A percentile compares a stretch with the other conserved stretches of the same genome.
Conservation (phyloP, 202 grass and related monocot species). For the Setaria viridis region DNA sequence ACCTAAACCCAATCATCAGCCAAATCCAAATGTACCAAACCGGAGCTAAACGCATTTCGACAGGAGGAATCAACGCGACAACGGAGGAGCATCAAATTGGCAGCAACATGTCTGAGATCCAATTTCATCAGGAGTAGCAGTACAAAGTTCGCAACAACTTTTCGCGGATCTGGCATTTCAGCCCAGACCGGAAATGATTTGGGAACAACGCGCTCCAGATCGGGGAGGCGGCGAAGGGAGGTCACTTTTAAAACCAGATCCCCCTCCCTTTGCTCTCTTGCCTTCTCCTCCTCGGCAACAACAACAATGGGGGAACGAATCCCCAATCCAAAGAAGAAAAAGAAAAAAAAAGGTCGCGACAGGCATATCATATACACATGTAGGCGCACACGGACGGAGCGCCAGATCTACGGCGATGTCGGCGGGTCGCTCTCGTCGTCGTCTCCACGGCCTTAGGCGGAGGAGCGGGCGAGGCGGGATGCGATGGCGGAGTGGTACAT, state of each 20-base stretch:
- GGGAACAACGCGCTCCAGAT: not conserved
- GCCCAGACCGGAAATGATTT: not conserved
- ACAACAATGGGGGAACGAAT: not conserved
- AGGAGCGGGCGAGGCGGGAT: conserved; percentile 81
- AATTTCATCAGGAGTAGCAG: not conserved
- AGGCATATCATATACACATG: conserved; percentile 45
- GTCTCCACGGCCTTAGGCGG: not conserved
- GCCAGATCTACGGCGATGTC: not conserved
- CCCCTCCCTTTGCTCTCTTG: not conserved
- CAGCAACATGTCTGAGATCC: not conserved
- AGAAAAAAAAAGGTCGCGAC: no score
- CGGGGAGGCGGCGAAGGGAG: not conserved
- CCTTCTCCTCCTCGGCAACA: not conserved
- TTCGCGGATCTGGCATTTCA: conserved; percentile 1
- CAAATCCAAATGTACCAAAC: not conserved
- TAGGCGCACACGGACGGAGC: not conserved
- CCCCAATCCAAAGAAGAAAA: not conserved
- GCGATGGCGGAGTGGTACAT: conserved; percentile 99
- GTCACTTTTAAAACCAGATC: conserved; percentile 29
- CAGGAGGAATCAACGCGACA: no score
- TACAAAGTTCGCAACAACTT: not conserved
- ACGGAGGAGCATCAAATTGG: not conserved
- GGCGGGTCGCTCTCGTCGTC: not conserved
- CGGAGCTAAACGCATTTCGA: not conserved
- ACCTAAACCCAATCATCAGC: not conserved